phyloP scores from a whole-genome alignment of 2,329 filamentous ascomycete species.

The Colletotrichum sp. region DNA sequence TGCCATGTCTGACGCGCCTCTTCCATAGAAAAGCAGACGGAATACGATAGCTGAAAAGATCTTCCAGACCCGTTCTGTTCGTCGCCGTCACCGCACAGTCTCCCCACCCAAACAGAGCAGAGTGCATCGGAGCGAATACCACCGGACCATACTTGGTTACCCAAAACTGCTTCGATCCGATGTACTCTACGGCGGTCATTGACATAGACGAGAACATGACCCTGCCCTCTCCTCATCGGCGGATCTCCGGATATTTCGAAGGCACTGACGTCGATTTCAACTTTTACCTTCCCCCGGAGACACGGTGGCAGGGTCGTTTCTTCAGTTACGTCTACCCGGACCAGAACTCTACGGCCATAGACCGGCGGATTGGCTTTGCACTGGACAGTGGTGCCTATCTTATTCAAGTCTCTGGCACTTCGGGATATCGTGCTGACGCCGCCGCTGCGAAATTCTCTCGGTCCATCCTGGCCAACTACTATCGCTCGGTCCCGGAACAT shows the following conservation, averaged over 20 bases:
- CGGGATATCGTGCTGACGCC: slow-evolving; percentile 25
- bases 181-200: background rate
- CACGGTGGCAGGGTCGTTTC: slow-evolving; percentile 22
- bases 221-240: slow-evolving; percentile 16
- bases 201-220: background rate
- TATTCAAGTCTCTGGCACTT: slow-evolving; percentile 15
- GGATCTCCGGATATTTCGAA: slow-evolving; percentile 23
- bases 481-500: background rate
- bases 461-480: slow-evolving; percentile 17
- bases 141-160: background rate
- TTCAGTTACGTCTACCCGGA: slow-evolving; percentile 25
- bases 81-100: background rate
- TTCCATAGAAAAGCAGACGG: fast-evolving
- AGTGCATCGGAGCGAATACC: background rate
- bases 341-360: slow-evolving; percentile 9
- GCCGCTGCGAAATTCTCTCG: slow-evolving; percentile 24
- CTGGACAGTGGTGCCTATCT: slow-evolving; percentile 24
- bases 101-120: fast-evolving
- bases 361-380: slow-evolving; percentile 18
- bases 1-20: background rate
- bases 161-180: background rate
- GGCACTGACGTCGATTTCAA: slow-evolving; percentile 24
- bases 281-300: slow-evolving; percentile 23
- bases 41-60: background rate
- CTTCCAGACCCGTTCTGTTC: background rate